A percentile compares a stretch with the other conserved stretches of the same genome.
phyloP scores from a whole-genome alignment of 1,284 basidiomycete genomes.

The Cutaneotrichosporon dermatis region DNA sequence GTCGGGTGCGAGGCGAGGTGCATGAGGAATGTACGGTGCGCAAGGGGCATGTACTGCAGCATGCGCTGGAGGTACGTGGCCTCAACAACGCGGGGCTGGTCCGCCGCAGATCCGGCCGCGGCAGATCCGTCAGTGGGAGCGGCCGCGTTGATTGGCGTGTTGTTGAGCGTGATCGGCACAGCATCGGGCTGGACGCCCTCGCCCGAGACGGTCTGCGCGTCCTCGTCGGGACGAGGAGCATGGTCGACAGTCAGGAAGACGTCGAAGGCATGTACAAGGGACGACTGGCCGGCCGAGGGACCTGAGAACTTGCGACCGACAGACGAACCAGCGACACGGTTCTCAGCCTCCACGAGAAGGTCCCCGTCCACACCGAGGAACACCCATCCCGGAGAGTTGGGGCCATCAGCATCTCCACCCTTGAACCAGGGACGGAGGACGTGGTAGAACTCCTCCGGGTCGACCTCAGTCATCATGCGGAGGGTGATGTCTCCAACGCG shows the following conservation, averaged over 20 bases:
- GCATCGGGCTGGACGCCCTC: slow-evolving; percentile 7
- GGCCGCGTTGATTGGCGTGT: slow-evolving; percentile 2
- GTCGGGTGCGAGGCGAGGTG: slow-evolving; percentile 66
- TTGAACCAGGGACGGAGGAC: slow-evolving; percentile 88
- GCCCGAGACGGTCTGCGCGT: slow-evolving; percentile 3
- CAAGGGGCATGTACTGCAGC: slow-evolving; percentile 84
- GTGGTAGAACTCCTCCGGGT: slow-evolving; percentile 77
- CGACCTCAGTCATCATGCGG: slow-evolving; percentile 66
- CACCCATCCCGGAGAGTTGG: slow-evolving; percentile 63
- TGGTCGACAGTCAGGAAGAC: slow-evolving; percentile 69
- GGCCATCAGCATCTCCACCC: slow-evolving; percentile 68
- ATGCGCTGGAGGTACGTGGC: slow-evolving; percentile 68
- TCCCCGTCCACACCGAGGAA: slow-evolving; percentile 69
- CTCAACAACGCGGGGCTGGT: slow-evolving; percentile 44
- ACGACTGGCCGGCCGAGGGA: slow-evolving; percentile 85
- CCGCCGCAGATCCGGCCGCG: not conserved
- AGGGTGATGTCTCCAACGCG: slow-evolving; percentile 62
- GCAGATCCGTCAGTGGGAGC: not conserved
- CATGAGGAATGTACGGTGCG: slow-evolving; percentile 80
- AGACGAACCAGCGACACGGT: slow-evolving; percentile 16
- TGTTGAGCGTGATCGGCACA: slow-evolving; percentile 11
- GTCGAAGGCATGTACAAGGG: slow-evolving; percentile 82
- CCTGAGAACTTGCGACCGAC: slow-evolving; percentile 63
- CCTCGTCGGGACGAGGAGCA: slow-evolving; percentile 37
- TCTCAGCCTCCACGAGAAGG: slow-evolving; percentile 52